phyloP scores from a whole-genome alignment of 768 basidiomycete species.

The Melanogaster broomeanus region DNA sequence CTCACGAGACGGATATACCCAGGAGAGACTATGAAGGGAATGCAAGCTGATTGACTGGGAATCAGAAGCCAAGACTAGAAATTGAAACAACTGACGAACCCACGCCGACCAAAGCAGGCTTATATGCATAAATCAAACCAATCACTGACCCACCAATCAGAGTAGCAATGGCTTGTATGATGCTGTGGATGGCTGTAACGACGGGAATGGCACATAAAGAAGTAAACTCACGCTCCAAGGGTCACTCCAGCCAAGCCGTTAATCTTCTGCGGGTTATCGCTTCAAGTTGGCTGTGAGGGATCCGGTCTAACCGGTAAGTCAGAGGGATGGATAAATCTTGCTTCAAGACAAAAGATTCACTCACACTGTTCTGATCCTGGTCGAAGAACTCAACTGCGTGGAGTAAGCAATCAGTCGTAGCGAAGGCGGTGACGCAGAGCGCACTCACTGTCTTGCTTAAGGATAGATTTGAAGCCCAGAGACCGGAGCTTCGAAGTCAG shows the following conservation, averaged over 20 bases:
- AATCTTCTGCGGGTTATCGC: slow-evolving; percentile 86
- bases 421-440: background rate
- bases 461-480: slow-evolving; percentile 73
- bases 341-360: slow-evolving; percentile 18
- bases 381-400: slow-evolving; percentile 81
- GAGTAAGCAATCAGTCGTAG: background rate
- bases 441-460: slow-evolving; percentile 80
- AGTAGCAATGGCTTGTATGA: slow-evolving; percentile 78
- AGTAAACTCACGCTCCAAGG: slow-evolving; percentile 64
- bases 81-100: slow-evolving; percentile 10
- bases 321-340: background rate
- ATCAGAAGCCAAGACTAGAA: background rate
- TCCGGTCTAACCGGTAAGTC: slow-evolving; percentile 57
- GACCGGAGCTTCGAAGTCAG: slow-evolving; percentile 73
- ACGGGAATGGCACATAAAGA: background rate
- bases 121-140: slow-evolving; percentile 77
- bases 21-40: slow-evolving; percentile 63
- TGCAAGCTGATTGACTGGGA: slow-evolving; percentile 46
- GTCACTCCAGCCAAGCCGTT: slow-evolving; percentile 90
- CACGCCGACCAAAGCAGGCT: slow-evolving; percentile 82
- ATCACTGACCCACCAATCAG: slow-evolving; percentile 71
- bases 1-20: slow-evolving; percentile 84
- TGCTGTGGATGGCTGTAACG: slow-evolving; percentile 40
- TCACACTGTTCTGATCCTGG: slow-evolving; percentile 75
- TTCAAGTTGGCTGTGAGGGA: slow-evolving; percentile 75